phyloP scores from a whole-genome alignment of 1,139 yeast genomes.

The Kluyveromyces marxianus region DNA sequence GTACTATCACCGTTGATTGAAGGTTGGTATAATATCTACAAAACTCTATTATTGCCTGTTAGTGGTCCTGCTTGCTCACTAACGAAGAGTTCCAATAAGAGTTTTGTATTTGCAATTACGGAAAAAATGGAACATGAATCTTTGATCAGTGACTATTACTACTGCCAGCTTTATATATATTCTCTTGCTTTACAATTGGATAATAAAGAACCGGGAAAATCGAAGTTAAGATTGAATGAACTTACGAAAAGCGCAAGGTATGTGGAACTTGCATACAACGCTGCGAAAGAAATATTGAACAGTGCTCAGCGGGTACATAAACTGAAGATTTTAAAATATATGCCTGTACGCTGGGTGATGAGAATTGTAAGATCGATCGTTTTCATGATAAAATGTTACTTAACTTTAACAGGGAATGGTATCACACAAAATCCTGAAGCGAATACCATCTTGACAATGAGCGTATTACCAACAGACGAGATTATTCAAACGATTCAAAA shows the following conservation, averaged over 20 bases:
- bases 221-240: slow-evolving; percentile 52
- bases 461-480: slow-evolving; percentile 63
- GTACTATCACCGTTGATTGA: slow-evolving; percentile 70
- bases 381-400: slow-evolving; percentile 76
- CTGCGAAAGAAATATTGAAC: slow-evolving; percentile 74
- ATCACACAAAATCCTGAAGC: slow-evolving; percentile 22
- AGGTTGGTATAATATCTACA: slow-evolving; percentile 67
- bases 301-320: slow-evolving; percentile 67
- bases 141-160: slow-evolving; percentile 72
- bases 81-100: slow-evolving; percentile 21
- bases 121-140: slow-evolving; percentile 57
- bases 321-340: slow-evolving; percentile 55
- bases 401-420: slow-evolving; percentile 48
- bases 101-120: slow-evolving; percentile 34
- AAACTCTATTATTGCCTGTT: slow-evolving; percentile 45
- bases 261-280: slow-evolving; percentile 72
- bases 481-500: slow-evolving; percentile 59
- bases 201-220: slow-evolving; percentile 24
- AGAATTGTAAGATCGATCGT: slow-evolving; percentile 87
- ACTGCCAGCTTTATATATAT: slow-evolving; percentile 74
- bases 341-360: slow-evolving; percentile 90
- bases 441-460: slow-evolving; percentile 45
- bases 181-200: slow-evolving; percentile 67
- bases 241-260: slow-evolving; percentile 67
- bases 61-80: slow-evolving; percentile 17